phyloP scores from a whole-genome alignment of 2,329 filamentous ascomycete species.

The Xylariaceae sp. region DNA sequence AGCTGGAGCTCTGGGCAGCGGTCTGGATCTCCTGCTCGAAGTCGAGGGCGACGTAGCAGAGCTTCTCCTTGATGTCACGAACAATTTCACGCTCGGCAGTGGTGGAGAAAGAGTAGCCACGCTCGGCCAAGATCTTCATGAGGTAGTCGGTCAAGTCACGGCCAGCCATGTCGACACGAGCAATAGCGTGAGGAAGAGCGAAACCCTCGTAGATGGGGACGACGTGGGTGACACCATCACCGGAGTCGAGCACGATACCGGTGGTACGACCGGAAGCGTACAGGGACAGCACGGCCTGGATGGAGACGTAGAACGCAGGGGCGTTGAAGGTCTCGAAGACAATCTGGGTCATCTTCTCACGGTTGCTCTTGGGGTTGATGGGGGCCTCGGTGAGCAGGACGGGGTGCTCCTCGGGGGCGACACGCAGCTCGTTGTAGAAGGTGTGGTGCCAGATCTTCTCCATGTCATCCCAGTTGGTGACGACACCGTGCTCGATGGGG shows the following conservation, averaged over 20 bases:
- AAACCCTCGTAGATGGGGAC: slow-evolving; percentile 99
- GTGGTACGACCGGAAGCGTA: slow-evolving; percentile 99
- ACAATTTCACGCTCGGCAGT: slow-evolving; percentile 99
- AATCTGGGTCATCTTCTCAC: slow-evolving; percentile 99
- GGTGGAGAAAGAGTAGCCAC: slow-evolving; percentile 99
- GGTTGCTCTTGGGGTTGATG: slow-evolving; percentile 99
- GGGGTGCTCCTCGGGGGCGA: slow-evolving; percentile 99
- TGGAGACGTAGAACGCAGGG: slow-evolving; percentile 99
- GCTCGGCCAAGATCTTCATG: slow-evolving; percentile 99
- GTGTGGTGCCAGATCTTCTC: slow-evolving; percentile 99
- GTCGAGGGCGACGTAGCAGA: slow-evolving; percentile 99
- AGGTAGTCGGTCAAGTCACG: slow-evolving; percentile 99
- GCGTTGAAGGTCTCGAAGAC: slow-evolving; percentile 99
- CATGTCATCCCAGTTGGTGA: slow-evolving; percentile 99
- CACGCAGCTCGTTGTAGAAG: slow-evolving; percentile 99
- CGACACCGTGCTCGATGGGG: slow-evolving; percentile 99
- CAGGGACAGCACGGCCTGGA: slow-evolving; percentile 97
- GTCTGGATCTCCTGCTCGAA: slow-evolving; percentile 99
- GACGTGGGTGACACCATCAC: slow-evolving; percentile 99
- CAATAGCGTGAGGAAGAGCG: slow-evolving; percentile 98
- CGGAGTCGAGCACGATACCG: slow-evolving; percentile 99
- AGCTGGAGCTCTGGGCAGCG: slow-evolving; percentile 93
- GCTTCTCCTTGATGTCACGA: slow-evolving; percentile 99
- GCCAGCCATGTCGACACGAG: slow-evolving; percentile 99
- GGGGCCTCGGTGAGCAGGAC: slow-evolving; percentile 98